Percentiles rank a stretch among this genome's conserved stretches.
Conservation (phyloP, 2,329 filamentous ascomycete genomes). For the Trichoderma asperellum region DNA sequence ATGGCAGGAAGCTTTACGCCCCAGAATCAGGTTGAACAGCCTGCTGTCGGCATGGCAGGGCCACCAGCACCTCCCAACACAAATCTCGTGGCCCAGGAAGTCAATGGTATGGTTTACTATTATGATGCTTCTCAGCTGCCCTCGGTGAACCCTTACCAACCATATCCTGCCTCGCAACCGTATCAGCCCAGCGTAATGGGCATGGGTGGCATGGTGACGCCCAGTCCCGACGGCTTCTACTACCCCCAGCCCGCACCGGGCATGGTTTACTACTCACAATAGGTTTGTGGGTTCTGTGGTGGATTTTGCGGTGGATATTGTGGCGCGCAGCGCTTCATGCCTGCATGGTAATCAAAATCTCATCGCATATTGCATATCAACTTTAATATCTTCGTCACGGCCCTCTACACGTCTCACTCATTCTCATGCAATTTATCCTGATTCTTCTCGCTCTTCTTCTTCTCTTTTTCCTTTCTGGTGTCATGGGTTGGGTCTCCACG, state of each 20-base stretch:
- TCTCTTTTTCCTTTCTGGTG: conserved; percentile 14
- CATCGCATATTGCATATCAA: conserved; percentile 36
- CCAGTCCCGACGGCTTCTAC: conserved; percentile 70
- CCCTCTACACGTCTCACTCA: conserved; percentile 22
- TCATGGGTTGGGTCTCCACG: conserved; percentile 24
- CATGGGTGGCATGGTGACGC: conserved; percentile 81
- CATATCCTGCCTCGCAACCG: conserved; percentile 53
- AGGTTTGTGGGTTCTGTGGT: conserved; percentile 41
- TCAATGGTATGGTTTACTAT: conserved; percentile 96
- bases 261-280: conserved; percentile 66
- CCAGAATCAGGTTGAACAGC: conserved; percentile 47
- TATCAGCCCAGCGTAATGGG: conserved; percentile 65
- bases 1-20: conserved; percentile 49
- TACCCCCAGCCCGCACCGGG: conserved; percentile 61
- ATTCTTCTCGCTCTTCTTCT: neutral
- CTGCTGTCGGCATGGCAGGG: conserved; percentile 39
- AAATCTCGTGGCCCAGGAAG: conserved; percentile 76
- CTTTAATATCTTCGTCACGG: conserved; percentile 38
- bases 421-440: conserved; percentile 7
- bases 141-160: conserved; percentile 53
- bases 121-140: conserved; percentile 78
- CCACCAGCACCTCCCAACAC: conserved; percentile 39
- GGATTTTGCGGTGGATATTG: conserved; percentile 31
- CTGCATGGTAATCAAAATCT: conserved; percentile 31
- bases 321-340: conserved; percentile 33